These are phyloP conservation scores for Polysphondylium violaceum DNA, from an alignment of 78 protist genomes.

Conservation along the genomic window DNA sequence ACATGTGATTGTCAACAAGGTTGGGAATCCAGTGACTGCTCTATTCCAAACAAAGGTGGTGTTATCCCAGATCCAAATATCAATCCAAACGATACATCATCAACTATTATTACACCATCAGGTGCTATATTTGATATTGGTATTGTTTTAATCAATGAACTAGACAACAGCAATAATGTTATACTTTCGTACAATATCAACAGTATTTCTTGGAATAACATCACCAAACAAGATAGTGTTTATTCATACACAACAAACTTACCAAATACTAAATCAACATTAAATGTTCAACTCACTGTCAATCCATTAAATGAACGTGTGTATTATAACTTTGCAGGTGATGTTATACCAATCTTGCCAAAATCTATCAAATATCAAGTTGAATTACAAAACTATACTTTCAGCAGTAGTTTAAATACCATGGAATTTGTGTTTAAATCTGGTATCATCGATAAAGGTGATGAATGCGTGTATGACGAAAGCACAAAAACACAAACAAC, in stretches of 20 bases:
- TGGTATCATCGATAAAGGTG: not conserved
- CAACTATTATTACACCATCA: not conserved
- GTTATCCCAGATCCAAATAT: too few relatives aligned
- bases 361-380: constrained; percentile 41
- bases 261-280: too few relatives aligned
- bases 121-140: constrained; percentile 6
- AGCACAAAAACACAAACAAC: not conserved
- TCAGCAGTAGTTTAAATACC: not conserved
- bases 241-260: too few relatives aligned
- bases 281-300: constrained; percentile 10
- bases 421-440: constrained; percentile 11
- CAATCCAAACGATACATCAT: too few relatives aligned
- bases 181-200: not conserved
- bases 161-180: not conserved
- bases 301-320: not conserved
- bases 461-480: not conserved
- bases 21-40: too few relatives aligned
- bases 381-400: constrained; percentile 4
- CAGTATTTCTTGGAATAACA: not conserved
- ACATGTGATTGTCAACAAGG: too few relatives aligned
- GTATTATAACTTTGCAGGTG: constrained; percentile 43
- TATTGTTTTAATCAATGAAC: not conserved
- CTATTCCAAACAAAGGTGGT: too few relatives aligned
- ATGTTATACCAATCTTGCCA: not conserved
- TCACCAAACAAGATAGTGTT: too few relatives aligned